Conservation (phyloP, 768 basidiomycete species). For the Mycena galopus region DNA sequence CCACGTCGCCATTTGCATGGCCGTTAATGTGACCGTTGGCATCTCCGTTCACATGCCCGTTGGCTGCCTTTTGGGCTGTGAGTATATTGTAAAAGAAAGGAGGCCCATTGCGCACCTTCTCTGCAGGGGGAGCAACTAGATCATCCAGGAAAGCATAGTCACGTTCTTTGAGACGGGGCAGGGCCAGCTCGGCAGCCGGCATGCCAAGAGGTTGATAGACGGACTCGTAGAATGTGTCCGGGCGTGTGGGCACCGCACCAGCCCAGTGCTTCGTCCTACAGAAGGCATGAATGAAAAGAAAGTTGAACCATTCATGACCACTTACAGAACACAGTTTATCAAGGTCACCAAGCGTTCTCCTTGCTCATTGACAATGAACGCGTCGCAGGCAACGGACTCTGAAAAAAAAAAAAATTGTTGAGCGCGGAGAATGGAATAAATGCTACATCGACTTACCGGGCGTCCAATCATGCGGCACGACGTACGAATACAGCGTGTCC, state of each 20-base stretch:
- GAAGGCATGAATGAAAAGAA: constrained; percentile 24
- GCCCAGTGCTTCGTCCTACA: constrained; percentile 28
- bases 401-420: not conserved
- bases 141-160: constrained; percentile 31
- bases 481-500: not conserved
- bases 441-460: not conserved
- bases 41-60: not conserved
- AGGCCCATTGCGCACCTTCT: not conserved
- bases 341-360: constrained; percentile 35
- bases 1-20: not conserved
- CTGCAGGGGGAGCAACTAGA: constrained; percentile 21
- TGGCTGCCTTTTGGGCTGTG: not conserved
- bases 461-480: not conserved
- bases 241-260: constrained; percentile 13
- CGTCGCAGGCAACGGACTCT: constrained; percentile 42
- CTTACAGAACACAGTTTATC: constrained; percentile 28
- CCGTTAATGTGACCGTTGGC: not conserved
- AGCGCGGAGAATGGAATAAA: not conserved
- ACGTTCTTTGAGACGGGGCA: not conserved
- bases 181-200: constrained; percentile 10
- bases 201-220: constrained; percentile 30
- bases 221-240: constrained; percentile 36
- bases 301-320: constrained; percentile 24
- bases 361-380: constrained; percentile 41
- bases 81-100: not conserved